Conservation (phyloP, 352 stramenopile genomes). For the Phytopythium helicoides region DNA sequence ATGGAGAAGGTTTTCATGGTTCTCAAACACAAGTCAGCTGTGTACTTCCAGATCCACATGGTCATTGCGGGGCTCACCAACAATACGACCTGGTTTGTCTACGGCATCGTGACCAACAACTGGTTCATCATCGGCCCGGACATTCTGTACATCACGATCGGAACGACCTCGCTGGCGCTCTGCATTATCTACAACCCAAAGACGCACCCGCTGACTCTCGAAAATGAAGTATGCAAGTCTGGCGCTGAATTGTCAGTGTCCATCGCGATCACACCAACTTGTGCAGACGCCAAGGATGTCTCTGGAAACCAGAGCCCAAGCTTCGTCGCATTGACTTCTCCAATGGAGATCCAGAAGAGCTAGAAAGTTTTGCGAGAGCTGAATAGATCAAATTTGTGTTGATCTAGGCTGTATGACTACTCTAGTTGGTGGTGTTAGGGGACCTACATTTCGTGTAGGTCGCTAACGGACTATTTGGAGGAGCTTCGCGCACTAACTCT, state of each 20-base stretch:
- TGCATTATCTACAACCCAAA: conserved; percentile 32
- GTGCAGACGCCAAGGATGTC: conserved; percentile 5
- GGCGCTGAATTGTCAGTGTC: conserved; percentile 10
- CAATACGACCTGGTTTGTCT: conserved; percentile 36
- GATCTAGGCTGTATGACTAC: too few species aligned
- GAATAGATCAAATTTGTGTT: too few species aligned
- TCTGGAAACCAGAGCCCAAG: conserved; percentile 12
- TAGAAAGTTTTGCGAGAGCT: too few species aligned
- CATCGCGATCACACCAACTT: conserved; percentile 13
- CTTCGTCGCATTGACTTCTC: conserved; percentile 24
- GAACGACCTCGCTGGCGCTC: conserved; percentile 25
- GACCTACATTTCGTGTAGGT: not conserved
- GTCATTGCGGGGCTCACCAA: conserved; percentile 39
- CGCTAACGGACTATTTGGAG: not conserved
- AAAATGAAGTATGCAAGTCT: conserved; percentile 3
- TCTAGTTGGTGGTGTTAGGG: not conserved
- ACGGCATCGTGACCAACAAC: conserved; percentile 29
- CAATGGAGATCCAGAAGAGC: not conserved
- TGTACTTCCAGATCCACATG: conserved; percentile 60
- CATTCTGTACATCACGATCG: conserved; percentile 24
- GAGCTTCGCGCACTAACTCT: not conserved
- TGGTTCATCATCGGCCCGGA: conserved; percentile 34
- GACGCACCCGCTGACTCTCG: conserved; percentile 20
- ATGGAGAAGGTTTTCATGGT: conserved; percentile 45
- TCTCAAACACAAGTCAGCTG: conserved; percentile 35